Evolutionary conservation across 2,329 filamentous ascomycete species (phyloP), one percentile per base, ranked within the genome.

Genomic region (Exophiala sideris): DNA sequence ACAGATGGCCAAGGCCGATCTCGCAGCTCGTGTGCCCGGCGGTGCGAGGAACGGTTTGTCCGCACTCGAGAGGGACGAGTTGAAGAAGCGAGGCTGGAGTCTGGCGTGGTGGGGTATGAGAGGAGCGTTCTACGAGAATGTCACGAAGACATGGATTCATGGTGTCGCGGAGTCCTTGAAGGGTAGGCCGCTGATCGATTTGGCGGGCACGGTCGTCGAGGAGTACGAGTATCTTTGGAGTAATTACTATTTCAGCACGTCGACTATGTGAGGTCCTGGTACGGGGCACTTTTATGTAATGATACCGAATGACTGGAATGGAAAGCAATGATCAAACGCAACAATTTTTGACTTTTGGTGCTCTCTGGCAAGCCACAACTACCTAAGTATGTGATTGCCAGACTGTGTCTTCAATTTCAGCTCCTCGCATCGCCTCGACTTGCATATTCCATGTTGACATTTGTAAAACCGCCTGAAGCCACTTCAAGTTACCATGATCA

Each of bases 141-240:
- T 96, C 56, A 95, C 90, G 45, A 82, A 62, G 52, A 48, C 34
- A 18, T 61, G 54, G 49, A 49, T 64, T 5, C 52, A 50, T 34
- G 59, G 83, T 3, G 71, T 92, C 11, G 85, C 92, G 6, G 77
- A 77, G 29, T 87, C 85, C 65, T 80, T 96, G 61, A 85, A 78
- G 67, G 77, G 84, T 62, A 87, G 86, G 66, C 85, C 88, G 48
- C 78, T 96, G 71, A 82, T 95, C 44, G 85, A 88, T 61, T 82
- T 99, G 68, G 78, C 96, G 20, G 88, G 86, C 7, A 89, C 88
- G 53, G 87, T 99, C 42, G 73, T 97, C 59, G 91, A 96, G 68
- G 94, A 99, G 70, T 99, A 99, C 69, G 89, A 96, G 71, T 97
- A 95, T 70, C 78, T 99, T 32, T 99, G 94, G 94, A 91, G 96